phyloP scores from a whole-genome alignment of 345 rosid genomes.

The Syzygium grande region DNA sequence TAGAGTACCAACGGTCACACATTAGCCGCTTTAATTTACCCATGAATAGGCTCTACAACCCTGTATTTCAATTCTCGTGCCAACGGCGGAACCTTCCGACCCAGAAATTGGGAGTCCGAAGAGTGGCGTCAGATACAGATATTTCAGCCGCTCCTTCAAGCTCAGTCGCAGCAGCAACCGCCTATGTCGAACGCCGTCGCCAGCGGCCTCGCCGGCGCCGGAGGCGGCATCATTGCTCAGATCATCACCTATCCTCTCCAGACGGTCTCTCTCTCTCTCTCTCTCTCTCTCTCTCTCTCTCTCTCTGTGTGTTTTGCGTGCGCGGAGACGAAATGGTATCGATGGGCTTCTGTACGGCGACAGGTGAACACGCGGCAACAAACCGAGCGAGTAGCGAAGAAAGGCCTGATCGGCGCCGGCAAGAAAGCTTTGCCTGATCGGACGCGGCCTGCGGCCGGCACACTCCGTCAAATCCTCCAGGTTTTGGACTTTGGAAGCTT shows the following conservation, averaged over 20 bases:
- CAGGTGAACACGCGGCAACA: conserved; percentile 76
- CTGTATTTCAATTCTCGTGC: neutral
- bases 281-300: neutral
- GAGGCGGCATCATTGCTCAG: conserved; percentile 67
- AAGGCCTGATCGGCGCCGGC: conserved; percentile 5
- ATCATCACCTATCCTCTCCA: conserved; percentile 72
- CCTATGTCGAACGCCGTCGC: conserved; percentile 57
- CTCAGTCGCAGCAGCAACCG: neutral
- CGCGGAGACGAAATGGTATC: neutral
- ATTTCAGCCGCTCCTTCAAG: neutral
- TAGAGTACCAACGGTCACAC: neutral
- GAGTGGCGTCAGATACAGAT: neutral
- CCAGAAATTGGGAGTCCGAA: neutral
- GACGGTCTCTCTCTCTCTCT: conserved; percentile 20
- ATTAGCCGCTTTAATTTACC: neutral
- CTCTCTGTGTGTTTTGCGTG: neutral
- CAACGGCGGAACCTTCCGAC: neutral
- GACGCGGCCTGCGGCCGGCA: conserved; percentile 3
- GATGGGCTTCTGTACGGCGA: neutral
- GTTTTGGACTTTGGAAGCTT: conserved; percentile 3
- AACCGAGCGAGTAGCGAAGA: conserved; percentile 50
- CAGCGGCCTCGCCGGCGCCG: conserved; percentile 66
- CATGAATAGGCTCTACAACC: neutral
- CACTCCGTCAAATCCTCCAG: conserved; percentile 42
- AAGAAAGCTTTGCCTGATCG: neutral